Evolutionary conservation across 768 basidiomycete species (phyloP), one percentile per base, ranked within the genome.

Genomic region (Mycena latifolia): DNA sequence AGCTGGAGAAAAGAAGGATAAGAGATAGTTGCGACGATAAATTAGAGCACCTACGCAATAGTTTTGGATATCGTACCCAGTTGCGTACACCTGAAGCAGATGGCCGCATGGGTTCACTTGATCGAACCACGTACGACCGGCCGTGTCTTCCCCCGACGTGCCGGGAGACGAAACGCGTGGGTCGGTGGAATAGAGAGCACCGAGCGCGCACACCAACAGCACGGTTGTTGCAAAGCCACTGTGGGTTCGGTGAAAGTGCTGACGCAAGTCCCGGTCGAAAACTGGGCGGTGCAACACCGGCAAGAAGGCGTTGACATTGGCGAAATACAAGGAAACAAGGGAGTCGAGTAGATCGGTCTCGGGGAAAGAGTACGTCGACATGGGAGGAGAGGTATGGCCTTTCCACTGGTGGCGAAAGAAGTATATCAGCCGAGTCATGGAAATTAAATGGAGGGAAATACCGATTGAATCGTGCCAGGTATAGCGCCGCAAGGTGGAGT

Each of bases 1-100:
- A 90, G 74, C 88, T 90, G 54, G 17, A 39, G 39, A 35, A 56
- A 20, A 20, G 29, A 17, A 14, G 31, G 2, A n/a, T n/a, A n/a
- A n/a, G n/a, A n/a, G n/a, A n/a, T n/a, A n/a, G n/a, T n/a, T n/a
- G n/a, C n/a, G n/a, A n/a, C n/a, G n/a, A n/a, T n/a, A n/a, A n/a
- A n/a, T n/a, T n/a, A 28, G 48, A 17, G 28, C 2, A 61, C 66
- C 20, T 50, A 67, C 65, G 37, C 53, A 55, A 33, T 64, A 69
- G 35, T 56, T 64, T 27, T 69, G 67, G 12, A 69, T 12, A 6
- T 64, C 27, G 18, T 56, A 57, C 46, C 64, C 8, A 6, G 28
- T 52, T 1, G 67, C 7, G 27, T 10, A 25, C 35, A n/a, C n/a
- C n/a, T n/a, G n/a, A 24, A 64, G 64, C 25, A 69, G 5, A 12